Percentiles rank a stretch among this genome's conserved stretches.
phyloP scores from a whole-genome alignment of 2,329 filamentous ascomycete genomes.

The Botrytis fragariae region DNA sequence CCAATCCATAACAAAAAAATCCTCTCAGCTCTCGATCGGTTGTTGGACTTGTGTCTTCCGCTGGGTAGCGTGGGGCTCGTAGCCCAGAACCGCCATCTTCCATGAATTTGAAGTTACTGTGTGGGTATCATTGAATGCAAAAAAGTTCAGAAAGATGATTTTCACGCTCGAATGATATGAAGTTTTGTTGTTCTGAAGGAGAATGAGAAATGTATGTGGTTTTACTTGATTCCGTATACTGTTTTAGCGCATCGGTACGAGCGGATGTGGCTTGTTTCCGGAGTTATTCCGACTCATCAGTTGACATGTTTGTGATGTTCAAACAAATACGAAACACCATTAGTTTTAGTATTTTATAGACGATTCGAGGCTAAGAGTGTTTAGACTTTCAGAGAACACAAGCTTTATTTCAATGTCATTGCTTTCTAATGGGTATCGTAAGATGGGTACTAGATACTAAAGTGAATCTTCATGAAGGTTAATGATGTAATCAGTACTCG shows the following conservation, averaged over 20 bases:
- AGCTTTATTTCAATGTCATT: neutral
- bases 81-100: slow-evolving; percentile 26
- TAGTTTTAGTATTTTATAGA: neutral
- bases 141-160: too few species aligned
- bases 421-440: neutral
- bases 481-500: neutral
- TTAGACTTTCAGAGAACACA: neutral
- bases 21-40: slow-evolving; percentile 81
- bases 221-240: neutral
- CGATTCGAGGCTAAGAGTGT: neutral
- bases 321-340: neutral
- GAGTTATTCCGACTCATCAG: slow-evolving; percentile 1
- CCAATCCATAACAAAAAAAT: slow-evolving; percentile 95
- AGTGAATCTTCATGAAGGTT: neutral
- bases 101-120: slow-evolving; percentile 19
- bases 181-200: neutral
- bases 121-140: slow-evolving; percentile 5
- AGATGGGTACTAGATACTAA: neutral
- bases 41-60: slow-evolving; percentile 82
- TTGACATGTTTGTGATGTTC: neutral
- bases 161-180: neutral
- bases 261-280: slow-evolving; percentile 6
- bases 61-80: slow-evolving; percentile 58
- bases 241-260: slow-evolving; percentile 5
- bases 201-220: neutral